Conservation (phyloP, 1,284 basidiomycete species). For the Pseudozyma thailandica region DNA sequence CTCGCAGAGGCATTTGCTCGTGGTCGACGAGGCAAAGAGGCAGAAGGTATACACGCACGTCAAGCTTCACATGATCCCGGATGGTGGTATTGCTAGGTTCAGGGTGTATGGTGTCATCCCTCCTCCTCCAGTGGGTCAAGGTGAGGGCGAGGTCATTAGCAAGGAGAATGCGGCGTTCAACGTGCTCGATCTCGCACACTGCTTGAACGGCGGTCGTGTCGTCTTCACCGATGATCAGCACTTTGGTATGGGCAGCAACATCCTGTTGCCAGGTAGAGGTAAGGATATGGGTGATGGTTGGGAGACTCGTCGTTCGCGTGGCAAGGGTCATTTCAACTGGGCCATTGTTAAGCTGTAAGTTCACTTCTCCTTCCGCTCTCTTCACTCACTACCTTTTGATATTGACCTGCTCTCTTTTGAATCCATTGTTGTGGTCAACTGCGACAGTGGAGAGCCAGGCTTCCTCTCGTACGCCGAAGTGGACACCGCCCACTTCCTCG, state of each 20-base stretch:
- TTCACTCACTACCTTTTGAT: not conserved
- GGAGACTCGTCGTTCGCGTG: slow-evolving; percentile 92
- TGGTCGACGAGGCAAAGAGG: slow-evolving; percentile 69
- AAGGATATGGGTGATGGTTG: slow-evolving; percentile 96
- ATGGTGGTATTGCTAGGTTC: slow-evolving; percentile 78
- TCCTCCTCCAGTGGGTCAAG: slow-evolving; percentile 57
- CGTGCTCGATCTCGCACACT: slow-evolving; percentile 85
- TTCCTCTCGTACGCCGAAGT: slow-evolving; percentile 83
- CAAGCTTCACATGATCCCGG: slow-evolving; percentile 94
- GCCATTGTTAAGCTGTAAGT: slow-evolving; percentile 86
- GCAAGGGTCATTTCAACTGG: slow-evolving; percentile 86
- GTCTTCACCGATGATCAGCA: slow-evolving; percentile 84
- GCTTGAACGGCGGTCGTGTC: slow-evolving; percentile 86
- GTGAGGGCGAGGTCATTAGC: slow-evolving; percentile 65
- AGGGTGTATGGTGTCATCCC: slow-evolving; percentile 66
- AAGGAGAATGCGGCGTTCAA: slow-evolving; percentile 65
- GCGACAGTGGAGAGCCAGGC: slow-evolving; percentile 70
- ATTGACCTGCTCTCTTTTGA: not conserved
- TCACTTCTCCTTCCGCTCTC: not conserved
- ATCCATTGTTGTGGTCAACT: no score
- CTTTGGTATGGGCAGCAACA: slow-evolving; percentile 89
- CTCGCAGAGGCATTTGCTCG: slow-evolving; percentile 85
- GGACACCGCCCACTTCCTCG: slow-evolving; percentile 94
- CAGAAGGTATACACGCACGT: slow-evolving; percentile 78
- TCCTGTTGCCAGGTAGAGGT: slow-evolving; percentile 89